phyloP scores from a whole-genome alignment of 345 rosid species.

The Euphorbia pulcherrima region DNA sequence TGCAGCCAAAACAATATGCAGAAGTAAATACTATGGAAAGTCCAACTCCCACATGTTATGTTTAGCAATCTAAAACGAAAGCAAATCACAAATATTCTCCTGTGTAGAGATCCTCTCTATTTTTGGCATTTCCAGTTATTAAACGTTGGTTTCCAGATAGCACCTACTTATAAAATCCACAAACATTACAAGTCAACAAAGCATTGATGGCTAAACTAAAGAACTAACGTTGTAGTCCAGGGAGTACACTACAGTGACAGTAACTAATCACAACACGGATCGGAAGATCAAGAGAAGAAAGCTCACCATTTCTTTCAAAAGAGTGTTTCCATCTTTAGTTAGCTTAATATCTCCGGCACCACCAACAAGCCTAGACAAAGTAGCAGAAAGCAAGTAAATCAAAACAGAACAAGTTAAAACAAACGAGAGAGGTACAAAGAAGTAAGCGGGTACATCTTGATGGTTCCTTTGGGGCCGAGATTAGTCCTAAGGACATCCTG shows the following conservation, averaged over 20 bases:
- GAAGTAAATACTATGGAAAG: background rate
- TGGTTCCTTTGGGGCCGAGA: constrained; percentile 98
- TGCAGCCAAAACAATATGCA: constrained; percentile 30
- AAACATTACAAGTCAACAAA: background rate
- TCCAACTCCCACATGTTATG: background rate
- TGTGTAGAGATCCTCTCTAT: too few relatives aligned
- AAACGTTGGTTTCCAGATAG: too few relatives aligned
- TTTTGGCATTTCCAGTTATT: too few relatives aligned
- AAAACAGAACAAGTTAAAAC: background rate
- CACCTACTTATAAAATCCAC: background rate
- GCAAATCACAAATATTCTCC: background rate
- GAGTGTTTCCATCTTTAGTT: constrained; percentile 95
- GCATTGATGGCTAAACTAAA: background rate
- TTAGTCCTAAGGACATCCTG: constrained; percentile 90
- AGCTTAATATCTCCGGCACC: constrained; percentile 97
- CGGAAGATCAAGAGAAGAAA: constrained; percentile 19
- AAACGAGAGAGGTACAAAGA: background rate
- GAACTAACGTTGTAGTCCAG: background rate
- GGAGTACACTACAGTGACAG: background rate
- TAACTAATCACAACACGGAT: background rate
- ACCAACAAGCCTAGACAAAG: constrained; percentile 72
- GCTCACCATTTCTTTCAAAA: constrained; percentile 86
- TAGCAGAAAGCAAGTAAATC: background rate
- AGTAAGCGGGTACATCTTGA: constrained; percentile 57
- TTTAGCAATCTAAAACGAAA: background rate